Evolutionary conservation across 306 rosid species (phyloP), one percentile per base, ranked within the genome.

Genomic region (Echinosophora koreensis): DNA sequence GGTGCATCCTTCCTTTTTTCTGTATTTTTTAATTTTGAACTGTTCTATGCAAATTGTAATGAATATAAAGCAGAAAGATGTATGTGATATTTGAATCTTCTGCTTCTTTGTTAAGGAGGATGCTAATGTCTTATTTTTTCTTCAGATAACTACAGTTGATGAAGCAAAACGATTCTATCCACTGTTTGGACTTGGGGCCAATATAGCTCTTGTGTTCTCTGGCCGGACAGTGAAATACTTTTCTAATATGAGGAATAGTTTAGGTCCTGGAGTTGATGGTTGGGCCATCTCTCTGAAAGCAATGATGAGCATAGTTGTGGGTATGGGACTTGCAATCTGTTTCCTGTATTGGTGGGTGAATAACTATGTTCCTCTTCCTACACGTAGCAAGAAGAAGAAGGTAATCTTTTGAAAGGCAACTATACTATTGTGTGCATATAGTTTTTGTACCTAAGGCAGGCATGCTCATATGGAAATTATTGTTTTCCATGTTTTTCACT

Each of bases 211-310:
- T 38, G 83, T 96, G 66, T 96, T 96, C 86, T 96, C 99, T 0
- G 99, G 99, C 30, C 64, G 99, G 73, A 96, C 99, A 0, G 99
- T 96, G 83, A 96, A 96, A 73, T 93, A 96, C 84, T 96, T 96
- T 85, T 96, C 99, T 47, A 84, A 89, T 70, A 5, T 96, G 88
- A 89, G 99, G 87, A 17, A 77, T 39, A 74, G 71, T 70, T 87
- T 96, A 81, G 99, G 97, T 64, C 99, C 99, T 62, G 99, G 99
- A 66, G 97, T 96, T 71, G 99, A 96, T 88, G 99, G 99, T 16
- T 96, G 99, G 99, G 97, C 99, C 6, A 10, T 96, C 15, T 96
- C 99, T 59, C 83, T 96, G 14, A 93, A 77, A 83, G 99, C 83
- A 35, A 96, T 96, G 99, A 96, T 96, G 97, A 88, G 99, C 82